Evolutionary conservation across 805 yeast species (phyloP).

Genomic region (Saccharomycopsis lassenensis): DNA sequence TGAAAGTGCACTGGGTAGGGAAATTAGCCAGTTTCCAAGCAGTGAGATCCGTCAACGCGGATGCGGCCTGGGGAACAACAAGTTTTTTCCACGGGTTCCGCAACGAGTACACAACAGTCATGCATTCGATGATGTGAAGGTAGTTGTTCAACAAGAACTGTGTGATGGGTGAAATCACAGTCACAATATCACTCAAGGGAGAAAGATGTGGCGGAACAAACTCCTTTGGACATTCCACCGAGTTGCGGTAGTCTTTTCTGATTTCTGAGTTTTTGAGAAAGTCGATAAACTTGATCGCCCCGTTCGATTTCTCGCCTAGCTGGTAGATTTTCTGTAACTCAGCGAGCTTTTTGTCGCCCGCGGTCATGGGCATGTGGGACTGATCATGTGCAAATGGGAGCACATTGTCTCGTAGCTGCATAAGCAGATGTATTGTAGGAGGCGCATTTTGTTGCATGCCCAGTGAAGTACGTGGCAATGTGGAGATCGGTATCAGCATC

Average conservation of each 20-base stretch:
- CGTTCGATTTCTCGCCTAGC: conserved; percentile 2
- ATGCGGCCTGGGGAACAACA: conserved; percentile 73
- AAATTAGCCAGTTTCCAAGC: conserved; percentile 64
- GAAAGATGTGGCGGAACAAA: conserved; percentile 4
- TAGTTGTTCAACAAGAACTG: conserved; percentile 64
- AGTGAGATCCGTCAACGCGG: conserved; percentile 73
- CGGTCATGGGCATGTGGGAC: no score
- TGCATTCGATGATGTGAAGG: conserved; percentile 64
- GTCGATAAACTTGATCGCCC: conserved; percentile 3
- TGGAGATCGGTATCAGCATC: no score
- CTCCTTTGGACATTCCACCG: conserved; percentile 28
- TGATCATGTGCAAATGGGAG: no score
- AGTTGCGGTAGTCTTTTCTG: no score
- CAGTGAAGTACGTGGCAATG: no score
- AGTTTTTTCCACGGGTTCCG: conserved; percentile 83
- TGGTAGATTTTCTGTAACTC: conserved; percentile 14
- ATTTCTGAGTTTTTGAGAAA: conserved; percentile 1
- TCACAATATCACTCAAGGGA: conserved; percentile 4
- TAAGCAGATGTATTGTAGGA: no score
- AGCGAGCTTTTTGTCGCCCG: no score
- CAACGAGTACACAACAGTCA: conserved; percentile 57
- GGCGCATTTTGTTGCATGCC: no score
- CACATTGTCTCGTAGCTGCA: no score
- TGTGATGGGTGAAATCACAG: conserved; percentile 53
- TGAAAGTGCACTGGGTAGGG: conserved; percentile 66